Evolutionary conservation across 2,329 filamentous ascomycete genomes (phyloP).

Genomic region (Lasiodiplodia hormozganensis): DNA sequence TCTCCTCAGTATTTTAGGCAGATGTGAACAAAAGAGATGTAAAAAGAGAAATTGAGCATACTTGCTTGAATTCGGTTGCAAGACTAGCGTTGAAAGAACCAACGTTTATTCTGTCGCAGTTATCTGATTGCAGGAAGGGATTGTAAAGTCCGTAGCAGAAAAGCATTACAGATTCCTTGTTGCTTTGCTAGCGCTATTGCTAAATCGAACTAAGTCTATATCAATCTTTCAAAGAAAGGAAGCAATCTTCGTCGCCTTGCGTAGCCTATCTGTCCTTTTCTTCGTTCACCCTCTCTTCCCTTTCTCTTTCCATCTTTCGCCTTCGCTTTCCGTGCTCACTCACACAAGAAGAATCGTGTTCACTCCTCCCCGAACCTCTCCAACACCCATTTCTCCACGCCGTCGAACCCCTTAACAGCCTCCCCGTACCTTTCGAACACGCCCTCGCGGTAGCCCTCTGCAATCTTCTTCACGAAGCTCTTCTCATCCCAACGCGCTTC

Average conservation of each 20-base stretch:
- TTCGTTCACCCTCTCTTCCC: neutral
- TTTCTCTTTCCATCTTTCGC: too few species aligned
- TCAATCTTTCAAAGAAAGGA: neutral
- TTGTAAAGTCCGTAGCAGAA: neutral
- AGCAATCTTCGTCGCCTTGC: neutral
- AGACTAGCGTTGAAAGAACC: neutral
- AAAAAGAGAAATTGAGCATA: neutral
- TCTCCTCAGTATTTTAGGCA: neutral
- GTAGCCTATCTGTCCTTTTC: neutral
- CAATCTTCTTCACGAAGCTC: slow-evolving; percentile 81
- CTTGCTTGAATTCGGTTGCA: neutral
- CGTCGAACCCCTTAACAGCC: slow-evolving; percentile 77
- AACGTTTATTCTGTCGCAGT: too few species aligned
- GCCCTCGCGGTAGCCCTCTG: slow-evolving; percentile 77
- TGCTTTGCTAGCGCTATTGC: neutral
- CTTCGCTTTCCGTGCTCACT: neutral
- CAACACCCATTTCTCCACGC: slow-evolving; percentile 74
- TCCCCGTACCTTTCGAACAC: slow-evolving; percentile 80
- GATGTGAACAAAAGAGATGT: neutral
- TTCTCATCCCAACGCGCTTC: slow-evolving; percentile 85
- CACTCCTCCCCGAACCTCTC: slow-evolving; percentile 36
- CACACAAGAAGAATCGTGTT: neutral
- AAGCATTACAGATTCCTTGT: neutral
- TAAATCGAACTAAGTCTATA: slow-evolving; percentile 1
- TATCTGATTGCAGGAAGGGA: neutral